Base-by-base conservation (phyloP, 1,284 basidiomycete genomes). In the Malassezia japonica region DNA sequence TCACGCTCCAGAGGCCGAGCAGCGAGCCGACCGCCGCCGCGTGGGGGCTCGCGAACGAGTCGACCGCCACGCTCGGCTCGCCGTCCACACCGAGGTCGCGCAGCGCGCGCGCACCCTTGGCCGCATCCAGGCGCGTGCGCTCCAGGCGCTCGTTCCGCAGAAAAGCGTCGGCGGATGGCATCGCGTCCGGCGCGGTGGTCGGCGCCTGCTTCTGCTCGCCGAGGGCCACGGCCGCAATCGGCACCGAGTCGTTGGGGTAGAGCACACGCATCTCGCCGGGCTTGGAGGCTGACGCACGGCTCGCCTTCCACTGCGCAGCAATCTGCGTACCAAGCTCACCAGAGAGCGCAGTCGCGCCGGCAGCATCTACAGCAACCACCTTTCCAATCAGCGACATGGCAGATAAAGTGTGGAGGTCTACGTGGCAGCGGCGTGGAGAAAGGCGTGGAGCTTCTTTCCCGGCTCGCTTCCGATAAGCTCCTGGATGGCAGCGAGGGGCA, bases 391-490 rank as follows among this genome's bases (percentile, higher is more conserved):
- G 18, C 23, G 40, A 29, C 40, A 42, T 42, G 28, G 27, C 38
- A 40, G 20, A 28, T 33, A 18, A 12, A 25, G 31, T 28, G 21
- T 25, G 24, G 40, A 29, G 7, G 40, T 42, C 16, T 28, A 42
- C 29, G 8, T 5, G 24, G 1, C 34, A 2, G 23, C 18, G 15
- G 24, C 24, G 31, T 54, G 51, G 28, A 54, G 37, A 29, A 95
- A 94, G 32, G 82, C 78, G 76, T 80, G 86, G 64, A 87, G 85
- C 20, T 79, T 74, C 62, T 82, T 83, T 4, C 87, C 90, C 0
- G 84, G 83, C 62, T 88, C 88, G 16, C 80, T 79, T 2, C 91
- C 91, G 38, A 96, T 74, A 21, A 92, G 77, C 20, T 79, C 81
- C 74, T 86, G 82, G 43, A 95, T 77, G 56, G 81, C 77, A 48